These are phyloP conservation scores for Lepidium africanum DNA, from an alignment of 345 rosid genomes.

Conservation along the genomic window DNA sequence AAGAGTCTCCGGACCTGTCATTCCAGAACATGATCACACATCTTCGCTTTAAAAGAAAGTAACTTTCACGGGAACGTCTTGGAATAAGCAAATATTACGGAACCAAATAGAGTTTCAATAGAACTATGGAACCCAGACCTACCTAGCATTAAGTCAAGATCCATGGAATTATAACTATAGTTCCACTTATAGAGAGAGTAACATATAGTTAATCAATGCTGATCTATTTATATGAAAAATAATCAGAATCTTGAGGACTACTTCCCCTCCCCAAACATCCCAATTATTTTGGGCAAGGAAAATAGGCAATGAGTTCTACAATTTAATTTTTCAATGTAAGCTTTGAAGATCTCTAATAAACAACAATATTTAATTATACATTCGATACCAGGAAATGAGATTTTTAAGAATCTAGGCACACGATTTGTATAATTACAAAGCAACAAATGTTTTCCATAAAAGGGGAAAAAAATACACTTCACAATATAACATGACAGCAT, in stretches of 20 bases:
- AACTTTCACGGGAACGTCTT: neutral
- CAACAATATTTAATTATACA: neutral
- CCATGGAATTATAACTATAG: neutral
- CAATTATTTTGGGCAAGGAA: neutral
- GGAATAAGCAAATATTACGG: too few species aligned
- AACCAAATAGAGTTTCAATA: neutral
- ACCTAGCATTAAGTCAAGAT: neutral
- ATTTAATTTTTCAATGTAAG: neutral
- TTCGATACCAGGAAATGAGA: neutral
- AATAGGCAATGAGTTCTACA: neutral
- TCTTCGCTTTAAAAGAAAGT: neutral
- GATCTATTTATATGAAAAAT: neutral
- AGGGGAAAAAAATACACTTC: neutral
- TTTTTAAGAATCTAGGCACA: neutral
- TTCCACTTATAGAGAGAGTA: neutral
- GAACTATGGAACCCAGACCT: too few species aligned
- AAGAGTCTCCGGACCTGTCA: constrained; percentile 82
- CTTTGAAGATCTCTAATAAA: neutral
- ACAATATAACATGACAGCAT: neutral
- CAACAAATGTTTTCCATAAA: neutral
- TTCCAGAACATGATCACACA: constrained; percentile 11
- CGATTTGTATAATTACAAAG: neutral
- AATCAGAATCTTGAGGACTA: neutral
- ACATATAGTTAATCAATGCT: neutral
- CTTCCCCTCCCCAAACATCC: neutral